phyloP scores from a whole-genome alignment of 192 early-diverging fungal genomes.

The Diversispora epigaea region DNA sequence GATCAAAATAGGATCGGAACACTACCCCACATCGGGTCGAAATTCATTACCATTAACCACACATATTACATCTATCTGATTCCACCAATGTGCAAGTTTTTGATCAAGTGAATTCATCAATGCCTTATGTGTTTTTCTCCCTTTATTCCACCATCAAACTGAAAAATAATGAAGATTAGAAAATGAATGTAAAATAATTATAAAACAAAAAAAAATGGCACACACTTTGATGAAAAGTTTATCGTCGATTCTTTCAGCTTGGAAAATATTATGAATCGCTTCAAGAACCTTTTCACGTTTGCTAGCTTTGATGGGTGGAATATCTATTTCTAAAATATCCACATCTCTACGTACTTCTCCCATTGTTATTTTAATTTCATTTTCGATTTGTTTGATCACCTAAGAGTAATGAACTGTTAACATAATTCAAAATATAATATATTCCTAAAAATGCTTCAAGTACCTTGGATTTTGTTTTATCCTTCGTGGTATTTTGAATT shows the following conservation, averaged over 20 bases:
- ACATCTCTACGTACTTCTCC: constrained; percentile 5
- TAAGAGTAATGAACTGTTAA: constrained; percentile 21
- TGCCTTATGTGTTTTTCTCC: neutral
- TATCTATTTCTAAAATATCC: constrained; percentile 26
- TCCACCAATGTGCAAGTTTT: constrained; percentile 13
- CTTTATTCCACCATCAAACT: constrained; percentile 4
- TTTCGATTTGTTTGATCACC: constrained; percentile 28
- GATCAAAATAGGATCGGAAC: no score
- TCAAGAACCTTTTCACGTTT: constrained; percentile 23
- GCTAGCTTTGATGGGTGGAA: constrained; percentile 9
- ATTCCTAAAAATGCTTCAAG: neutral
- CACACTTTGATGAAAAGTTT: constrained; percentile 16
- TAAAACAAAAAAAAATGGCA: constrained; percentile 13
- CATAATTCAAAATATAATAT: constrained; percentile 24
- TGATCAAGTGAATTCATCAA: constrained; percentile 11
- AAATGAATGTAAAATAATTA: constrained; percentile 25
- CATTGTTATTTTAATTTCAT: constrained; percentile 14
- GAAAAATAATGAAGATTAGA: neutral
- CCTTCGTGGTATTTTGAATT: neutral
- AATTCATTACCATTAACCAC: constrained; percentile 16
- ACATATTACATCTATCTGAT: neutral
- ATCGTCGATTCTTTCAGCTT: constrained; percentile 23
- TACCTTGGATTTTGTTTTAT: constrained; percentile 20
- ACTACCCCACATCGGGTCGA: constrained; percentile 19
- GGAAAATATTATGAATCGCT: constrained; percentile 23